These are phyloP conservation scores for Paraphaeosphaeria sporulosa DNA, from an alignment of 2,329 filamentous ascomycete genomes.

Conservation along the genomic window DNA sequence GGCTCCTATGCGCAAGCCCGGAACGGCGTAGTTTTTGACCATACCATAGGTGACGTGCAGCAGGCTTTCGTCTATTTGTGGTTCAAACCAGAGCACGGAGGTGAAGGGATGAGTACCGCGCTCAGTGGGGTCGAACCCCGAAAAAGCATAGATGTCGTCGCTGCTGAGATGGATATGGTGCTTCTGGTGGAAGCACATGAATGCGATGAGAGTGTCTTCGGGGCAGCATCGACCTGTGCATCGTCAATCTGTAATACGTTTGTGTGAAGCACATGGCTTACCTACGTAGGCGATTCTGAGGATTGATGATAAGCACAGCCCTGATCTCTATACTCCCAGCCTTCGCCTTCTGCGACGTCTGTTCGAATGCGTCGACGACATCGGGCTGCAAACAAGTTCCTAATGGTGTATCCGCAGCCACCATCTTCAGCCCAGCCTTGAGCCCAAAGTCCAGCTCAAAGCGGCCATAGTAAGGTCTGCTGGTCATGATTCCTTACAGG, in stretches of 20 bases:
- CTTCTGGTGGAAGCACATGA: slow-evolving; percentile 38
- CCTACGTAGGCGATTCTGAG: slow-evolving; percentile 51
- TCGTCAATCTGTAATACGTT: slow-evolving; percentile 15
- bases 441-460: slow-evolving; percentile 60
- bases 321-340: slow-evolving; percentile 44
- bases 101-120: slow-evolving; percentile 21
- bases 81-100: slow-evolving; percentile 30
- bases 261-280: slow-evolving; percentile 13
- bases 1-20: slow-evolving; percentile 50
- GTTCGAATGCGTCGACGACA: slow-evolving; percentile 50
- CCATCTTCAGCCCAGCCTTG: slow-evolving; percentile 40
- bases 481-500: slow-evolving; percentile 51
- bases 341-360: slow-evolving; percentile 43
- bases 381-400: slow-evolving; percentile 21
- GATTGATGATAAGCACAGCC: slow-evolving; percentile 54
- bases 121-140: slow-evolving; percentile 28
- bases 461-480: slow-evolving; percentile 56
- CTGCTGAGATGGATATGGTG: slow-evolving; percentile 39
- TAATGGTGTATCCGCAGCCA: slow-evolving; percentile 26
- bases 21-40: slow-evolving; percentile 36
- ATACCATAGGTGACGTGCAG: slow-evolving; percentile 43
- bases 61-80: slow-evolving; percentile 24
- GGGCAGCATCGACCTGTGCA: slow-evolving; percentile 4
- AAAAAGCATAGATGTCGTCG: slow-evolving; percentile 47
- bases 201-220: slow-evolving; percentile 45